Conservation (phyloP, 1,284 basidiomycete genomes). For the Flammula alnicola region DNA sequence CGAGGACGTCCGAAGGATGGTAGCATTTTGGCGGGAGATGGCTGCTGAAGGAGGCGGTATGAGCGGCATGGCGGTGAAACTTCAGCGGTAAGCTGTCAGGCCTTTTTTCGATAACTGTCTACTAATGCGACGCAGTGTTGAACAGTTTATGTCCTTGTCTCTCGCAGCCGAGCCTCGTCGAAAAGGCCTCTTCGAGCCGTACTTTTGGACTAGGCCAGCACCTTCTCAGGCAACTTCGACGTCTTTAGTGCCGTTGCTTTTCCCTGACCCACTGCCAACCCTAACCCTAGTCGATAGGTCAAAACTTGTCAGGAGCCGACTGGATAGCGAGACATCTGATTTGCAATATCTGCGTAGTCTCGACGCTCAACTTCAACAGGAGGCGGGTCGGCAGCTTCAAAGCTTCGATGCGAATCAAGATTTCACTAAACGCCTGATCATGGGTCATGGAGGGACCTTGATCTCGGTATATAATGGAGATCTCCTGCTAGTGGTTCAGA, state of each 20-base stretch:
- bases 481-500: constrained; percentile 67
- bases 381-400: constrained; percentile 33
- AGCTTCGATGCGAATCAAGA: constrained; percentile 35
- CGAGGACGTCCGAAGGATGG: constrained; percentile 56
- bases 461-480: constrained; percentile 78
- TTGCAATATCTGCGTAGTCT: constrained; percentile 54
- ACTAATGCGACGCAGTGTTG: constrained; percentile 50
- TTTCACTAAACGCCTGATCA: constrained; percentile 41
- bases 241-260: constrained; percentile 69
- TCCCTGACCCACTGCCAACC: constrained; percentile 72
- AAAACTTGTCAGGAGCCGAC: constrained; percentile 63
- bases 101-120: constrained; percentile 10
- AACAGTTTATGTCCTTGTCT: constrained; percentile 80
- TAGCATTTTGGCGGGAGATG: constrained; percentile 57
- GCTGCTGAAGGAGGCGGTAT: constrained; percentile 44
- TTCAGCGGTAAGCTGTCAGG: constrained; percentile 55
- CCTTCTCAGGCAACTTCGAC: constrained; percentile 46
- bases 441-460: constrained; percentile 66
- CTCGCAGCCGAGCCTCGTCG: constrained; percentile 73
- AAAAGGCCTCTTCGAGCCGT: constrained; percentile 73
- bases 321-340: constrained; percentile 67
- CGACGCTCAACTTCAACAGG: constrained; percentile 41
- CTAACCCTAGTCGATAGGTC: constrained; percentile 69
- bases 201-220: constrained; percentile 66
- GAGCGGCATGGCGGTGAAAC: constrained; percentile 56